Evolutionary conservation across 2,329 filamentous ascomycete species (phyloP).

Genomic region (Ophiocordyceps unilateralis): DNA sequence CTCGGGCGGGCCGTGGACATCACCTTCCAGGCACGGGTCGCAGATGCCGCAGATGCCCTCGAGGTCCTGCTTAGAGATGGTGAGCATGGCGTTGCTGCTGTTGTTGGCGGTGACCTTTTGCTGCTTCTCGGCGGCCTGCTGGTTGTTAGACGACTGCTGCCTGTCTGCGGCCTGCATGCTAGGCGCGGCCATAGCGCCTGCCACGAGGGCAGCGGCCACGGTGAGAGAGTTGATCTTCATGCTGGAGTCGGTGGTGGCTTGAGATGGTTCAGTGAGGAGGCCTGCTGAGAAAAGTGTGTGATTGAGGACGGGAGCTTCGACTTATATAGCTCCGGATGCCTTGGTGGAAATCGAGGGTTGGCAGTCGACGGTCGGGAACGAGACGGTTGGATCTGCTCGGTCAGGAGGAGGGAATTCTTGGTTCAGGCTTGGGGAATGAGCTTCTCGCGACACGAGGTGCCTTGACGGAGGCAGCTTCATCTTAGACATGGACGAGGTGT

Average conservation of each 20-base stretch:
- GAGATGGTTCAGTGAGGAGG: neutral
- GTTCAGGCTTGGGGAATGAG: neutral
- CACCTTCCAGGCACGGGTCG: neutral
- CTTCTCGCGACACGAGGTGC: neutral
- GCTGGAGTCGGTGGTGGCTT: neutral
- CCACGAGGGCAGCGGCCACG: neutral
- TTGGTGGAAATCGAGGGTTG: no score
- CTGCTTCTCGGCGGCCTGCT: neutral
- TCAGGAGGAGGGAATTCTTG: neutral
- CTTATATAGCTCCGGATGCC: neutral
- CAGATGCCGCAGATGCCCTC: neutral
- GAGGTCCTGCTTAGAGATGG: neutral
- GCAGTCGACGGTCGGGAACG: no score
- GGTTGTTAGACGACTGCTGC: neutral
- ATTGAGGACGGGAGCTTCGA: neutral
- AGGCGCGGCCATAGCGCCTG: neutral
- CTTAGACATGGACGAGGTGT: neutral
- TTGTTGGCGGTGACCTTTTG: neutral
- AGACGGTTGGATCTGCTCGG: no score
- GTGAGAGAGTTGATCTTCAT: neutral
- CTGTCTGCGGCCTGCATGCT: neutral
- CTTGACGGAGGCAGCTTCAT: neutral
- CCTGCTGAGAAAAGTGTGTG: neutral
- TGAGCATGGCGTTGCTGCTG: neutral
- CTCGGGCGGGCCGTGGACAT: neutral